Evolutionary conservation across 177 flowering plant genomes (phyloP), one percentile per base, ranked within the genome.

Genomic region (Vitis hybrid): DNA sequence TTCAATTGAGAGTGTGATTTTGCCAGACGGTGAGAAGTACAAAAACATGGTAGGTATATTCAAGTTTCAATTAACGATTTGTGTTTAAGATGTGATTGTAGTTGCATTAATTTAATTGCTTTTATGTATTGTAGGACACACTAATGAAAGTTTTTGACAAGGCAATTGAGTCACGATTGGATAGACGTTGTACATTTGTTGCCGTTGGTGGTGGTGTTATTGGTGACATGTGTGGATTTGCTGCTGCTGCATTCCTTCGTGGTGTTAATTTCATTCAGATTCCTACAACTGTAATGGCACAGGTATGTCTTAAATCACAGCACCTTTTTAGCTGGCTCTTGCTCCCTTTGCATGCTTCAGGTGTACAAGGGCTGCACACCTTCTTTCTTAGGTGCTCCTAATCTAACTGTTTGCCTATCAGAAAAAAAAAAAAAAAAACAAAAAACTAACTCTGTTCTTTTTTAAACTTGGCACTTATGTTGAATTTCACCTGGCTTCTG

Each of bases 181-280:
- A 96, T 74, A 78, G 99, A 13, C 85, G 90, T 11, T 86, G 88
- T 62, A 96, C 99, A 65, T 92, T 96, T 84, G 95, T 96, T 68
- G 99, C 99, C 54, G 97, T 96, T 72, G 99, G 99, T 62, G 99
- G 99, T 66, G 99, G 99, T 62, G 99, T 96, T 19, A 96, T 96
- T 67, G 99, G 99, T 75, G 99, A 96, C 71, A 93, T 96, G 99
- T 96, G 98, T 85, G 99, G 99, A 46, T 93, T 68, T 82, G 99
- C 99, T 60, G 99, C 99, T 69, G 93, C 99, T 55, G 72, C 98
- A 62, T 93, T 81, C 76, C 95, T 96, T 14, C 92, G 99, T 59
- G 99, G 99, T 70, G 98, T 96, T 61, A 93, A 93, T 75, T 96
- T 96, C 71, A 91, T 96, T 81, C 99, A 96, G 81, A 96, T 96